Conservation (phyloP, 305 asterid species). For the Coffea humblotiana region DNA sequence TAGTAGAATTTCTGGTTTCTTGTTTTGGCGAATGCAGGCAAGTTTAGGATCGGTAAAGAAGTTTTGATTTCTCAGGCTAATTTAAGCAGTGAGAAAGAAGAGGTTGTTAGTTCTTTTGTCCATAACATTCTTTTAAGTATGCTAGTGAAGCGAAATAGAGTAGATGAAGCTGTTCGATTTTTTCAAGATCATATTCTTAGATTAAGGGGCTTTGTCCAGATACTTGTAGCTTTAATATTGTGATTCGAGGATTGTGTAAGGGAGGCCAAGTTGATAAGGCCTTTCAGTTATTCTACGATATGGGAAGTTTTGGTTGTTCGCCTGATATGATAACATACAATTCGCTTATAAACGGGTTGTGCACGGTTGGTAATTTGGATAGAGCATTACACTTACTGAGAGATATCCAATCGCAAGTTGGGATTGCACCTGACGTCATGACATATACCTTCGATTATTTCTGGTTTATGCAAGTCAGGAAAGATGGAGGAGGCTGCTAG, state of each 20-base stretch:
- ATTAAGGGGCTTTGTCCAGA: constrained; percentile 53
- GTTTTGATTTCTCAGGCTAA: constrained; percentile 63
- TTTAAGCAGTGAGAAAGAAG: constrained; percentile 37
- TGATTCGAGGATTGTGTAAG: constrained; percentile 66
- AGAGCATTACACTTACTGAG: constrained; percentile 56
- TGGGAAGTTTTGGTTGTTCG: constrained; percentile 55
- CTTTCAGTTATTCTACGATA: constrained; percentile 53
- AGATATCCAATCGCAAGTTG: constrained; percentile 44
- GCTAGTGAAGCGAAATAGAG: constrained; percentile 41
- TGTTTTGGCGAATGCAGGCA: constrained; percentile 53
- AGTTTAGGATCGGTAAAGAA: constrained; percentile 53
- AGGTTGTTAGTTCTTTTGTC: constrained; percentile 46
- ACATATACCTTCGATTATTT: constrained; percentile 76
- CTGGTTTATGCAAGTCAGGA: constrained; percentile 64
- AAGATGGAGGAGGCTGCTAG: constrained; percentile 51
- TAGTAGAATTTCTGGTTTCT: constrained; percentile 44
- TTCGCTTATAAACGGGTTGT: constrained; percentile 64
- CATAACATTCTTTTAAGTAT: constrained; percentile 59
- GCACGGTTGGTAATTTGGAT: constrained; percentile 54
- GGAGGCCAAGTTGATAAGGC: constrained; percentile 57
- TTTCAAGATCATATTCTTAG: constrained; percentile 58
- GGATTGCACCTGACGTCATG: constrained; percentile 57
- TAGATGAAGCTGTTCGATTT: constrained; percentile 65
- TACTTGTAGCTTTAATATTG: constrained; percentile 74
- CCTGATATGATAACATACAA: constrained; percentile 67